These are phyloP conservation scores for Neurospora sp. DNA, from an alignment of 2,329 filamentous ascomycete genomes.

Conservation along the genomic window DNA sequence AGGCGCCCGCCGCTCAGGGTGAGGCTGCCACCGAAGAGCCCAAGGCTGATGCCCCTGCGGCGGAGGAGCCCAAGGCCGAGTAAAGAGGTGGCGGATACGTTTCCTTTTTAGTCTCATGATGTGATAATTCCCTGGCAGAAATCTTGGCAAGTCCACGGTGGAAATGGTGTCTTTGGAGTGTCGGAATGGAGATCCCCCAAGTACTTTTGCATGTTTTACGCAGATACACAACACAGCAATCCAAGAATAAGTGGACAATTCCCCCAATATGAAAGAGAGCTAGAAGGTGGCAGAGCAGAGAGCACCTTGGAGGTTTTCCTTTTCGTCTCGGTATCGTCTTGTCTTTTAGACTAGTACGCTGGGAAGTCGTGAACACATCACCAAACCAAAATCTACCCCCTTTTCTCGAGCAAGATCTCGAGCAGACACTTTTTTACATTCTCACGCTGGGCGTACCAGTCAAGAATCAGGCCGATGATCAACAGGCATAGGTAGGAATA, in stretches of 20 bases:
- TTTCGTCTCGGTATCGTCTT: conserved; percentile 30
- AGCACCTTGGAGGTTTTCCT: conserved; percentile 30
- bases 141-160: conserved; percentile 31
- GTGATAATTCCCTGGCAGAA: conserved; percentile 32
- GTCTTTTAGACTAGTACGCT: conserved; percentile 42
- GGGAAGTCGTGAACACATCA: conserved; percentile 43
- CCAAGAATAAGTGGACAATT: conserved; percentile 20
- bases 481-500: neutral
- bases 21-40: conserved; percentile 48
- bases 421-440: neutral
- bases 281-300: conserved; percentile 33
- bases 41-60: conserved; percentile 41
- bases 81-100: conserved; percentile 32
- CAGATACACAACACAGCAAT: conserved; percentile 30
- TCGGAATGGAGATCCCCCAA: conserved; percentile 42
- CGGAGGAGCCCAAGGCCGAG: conserved; percentile 62
- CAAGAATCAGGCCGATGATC: neutral
- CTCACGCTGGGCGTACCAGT: neutral
- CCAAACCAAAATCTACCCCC: conserved; percentile 35
- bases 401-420: conserved; percentile 9
- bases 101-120: conserved; percentile 29
- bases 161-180: conserved; percentile 56
- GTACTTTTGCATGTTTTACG: conserved; percentile 40
- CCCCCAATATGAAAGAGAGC: conserved; percentile 21
- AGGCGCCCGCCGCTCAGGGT: conserved; percentile 56